These are phyloP conservation scores for Yamadazyma atlantica DNA, from an alignment of 1,139 yeast genomes.

Conservation along the genomic window DNA sequence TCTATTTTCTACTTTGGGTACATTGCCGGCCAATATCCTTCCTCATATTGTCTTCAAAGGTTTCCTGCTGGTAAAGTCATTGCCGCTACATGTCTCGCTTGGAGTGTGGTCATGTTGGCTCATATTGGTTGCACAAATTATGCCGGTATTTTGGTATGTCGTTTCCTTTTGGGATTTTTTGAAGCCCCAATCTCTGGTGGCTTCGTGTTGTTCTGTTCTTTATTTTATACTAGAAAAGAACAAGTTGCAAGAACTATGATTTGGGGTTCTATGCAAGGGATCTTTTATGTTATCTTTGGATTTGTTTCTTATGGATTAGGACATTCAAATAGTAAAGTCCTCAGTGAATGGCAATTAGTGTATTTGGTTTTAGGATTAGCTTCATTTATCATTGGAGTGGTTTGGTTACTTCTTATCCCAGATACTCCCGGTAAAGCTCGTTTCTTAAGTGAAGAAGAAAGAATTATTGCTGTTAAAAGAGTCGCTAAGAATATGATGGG, in stretches of 20 bases:
- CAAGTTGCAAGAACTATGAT: conserved; percentile 33
- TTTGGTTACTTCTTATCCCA: conserved; percentile 20
- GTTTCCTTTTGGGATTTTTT: conserved; percentile 42
- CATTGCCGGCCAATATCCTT: conserved; percentile 53
- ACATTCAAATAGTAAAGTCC: conserved; percentile 22
- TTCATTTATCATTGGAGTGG: conserved; percentile 16
- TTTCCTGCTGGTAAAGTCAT: conserved; percentile 54
- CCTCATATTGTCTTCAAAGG: conserved; percentile 48
- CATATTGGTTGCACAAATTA: conserved; percentile 44
- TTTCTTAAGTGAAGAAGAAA: conserved; percentile 20
- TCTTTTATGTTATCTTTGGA: conserved; percentile 30
- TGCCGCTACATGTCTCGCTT: conserved; percentile 40
- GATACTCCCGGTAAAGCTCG: conserved; percentile 18
- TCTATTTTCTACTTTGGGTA: conserved; percentile 58
- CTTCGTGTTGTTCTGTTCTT: conserved; percentile 22
- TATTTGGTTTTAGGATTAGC: conserved; percentile 47
- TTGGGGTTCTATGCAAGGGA: conserved; percentile 27
- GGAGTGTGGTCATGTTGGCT: conserved; percentile 52
- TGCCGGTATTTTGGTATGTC: conserved; percentile 49
- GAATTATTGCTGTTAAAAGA: conserved; percentile 12
- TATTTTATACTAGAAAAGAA: conserved; percentile 25
- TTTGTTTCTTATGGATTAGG: conserved; percentile 33
- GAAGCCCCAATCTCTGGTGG: conserved; percentile 37
- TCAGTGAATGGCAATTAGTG: conserved; percentile 24
- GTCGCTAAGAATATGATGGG: conserved; percentile 24